These are phyloP conservation scores for Yarrowia bubula DNA, from an alignment of 805 yeast species.

Conservation along the genomic window DNA sequence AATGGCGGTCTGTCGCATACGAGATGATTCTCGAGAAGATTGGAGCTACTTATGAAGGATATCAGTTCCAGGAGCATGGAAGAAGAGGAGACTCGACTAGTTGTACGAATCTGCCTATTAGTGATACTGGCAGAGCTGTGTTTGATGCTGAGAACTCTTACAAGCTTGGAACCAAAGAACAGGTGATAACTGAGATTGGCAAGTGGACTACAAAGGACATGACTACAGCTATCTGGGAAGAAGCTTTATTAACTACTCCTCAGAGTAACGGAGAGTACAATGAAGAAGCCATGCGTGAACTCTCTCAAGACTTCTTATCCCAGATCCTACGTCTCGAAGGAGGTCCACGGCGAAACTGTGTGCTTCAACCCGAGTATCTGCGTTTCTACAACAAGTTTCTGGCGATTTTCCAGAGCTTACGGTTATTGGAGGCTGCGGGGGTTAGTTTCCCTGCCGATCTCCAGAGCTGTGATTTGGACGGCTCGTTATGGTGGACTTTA, in stretches of 20 bases:
- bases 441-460: neutral
- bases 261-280: constrained; percentile 1
- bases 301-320: neutral
- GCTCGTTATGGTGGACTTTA: neutral
- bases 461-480: neutral
- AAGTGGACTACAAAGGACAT: neutral
- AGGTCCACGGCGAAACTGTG: neutral
- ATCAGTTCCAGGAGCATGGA: neutral
- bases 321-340: neutral
- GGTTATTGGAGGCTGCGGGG: neutral
- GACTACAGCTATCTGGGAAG: neutral
- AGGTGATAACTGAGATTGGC: neutral
- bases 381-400: constrained; percentile 16
- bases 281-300: neutral
- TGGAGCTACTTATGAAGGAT: neutral
- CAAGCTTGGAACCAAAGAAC: neutral
- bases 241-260: neutral
- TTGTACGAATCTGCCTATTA: neutral
- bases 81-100: neutral
- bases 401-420: constrained; percentile 14
- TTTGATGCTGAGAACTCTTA: neutral
- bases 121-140: neutral
- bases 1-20: constrained; percentile 15
- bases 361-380: neutral
- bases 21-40: constrained; percentile 12